phyloP scores from a whole-genome alignment of 108 stramenopile genomes.

The Asterionellopsis glacialis region DNA sequence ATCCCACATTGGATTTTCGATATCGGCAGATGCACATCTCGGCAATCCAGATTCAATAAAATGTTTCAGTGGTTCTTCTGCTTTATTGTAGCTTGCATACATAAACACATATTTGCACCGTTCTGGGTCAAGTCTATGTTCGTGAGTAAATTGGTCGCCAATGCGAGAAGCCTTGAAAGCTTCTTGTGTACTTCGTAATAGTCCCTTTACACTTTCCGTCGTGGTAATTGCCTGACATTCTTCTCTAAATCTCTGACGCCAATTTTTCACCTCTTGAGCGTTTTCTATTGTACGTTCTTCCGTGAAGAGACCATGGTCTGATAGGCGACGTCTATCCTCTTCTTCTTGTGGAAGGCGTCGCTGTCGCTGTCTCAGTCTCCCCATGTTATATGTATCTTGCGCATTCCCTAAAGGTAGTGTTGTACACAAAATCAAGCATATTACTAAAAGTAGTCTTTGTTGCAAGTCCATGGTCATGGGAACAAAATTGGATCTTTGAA shows the following conservation, averaged over 20 bases:
- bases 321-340: not conserved
- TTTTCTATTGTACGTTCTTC: not conserved
- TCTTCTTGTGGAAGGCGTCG: too few relatives aligned
- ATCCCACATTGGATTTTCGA: not conserved
- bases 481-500: not conserved
- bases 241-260: too few relatives aligned
- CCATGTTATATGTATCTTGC: too few relatives aligned
- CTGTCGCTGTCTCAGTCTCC: too few relatives aligned
- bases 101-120: not conserved
- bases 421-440: not conserved
- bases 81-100: too few relatives aligned
- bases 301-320: slow-evolving; percentile 1
- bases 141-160: not conserved
- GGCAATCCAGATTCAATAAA: slow-evolving; percentile 2
- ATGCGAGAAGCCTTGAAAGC: not conserved
- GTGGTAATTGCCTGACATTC: too few relatives aligned
- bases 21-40: not conserved
- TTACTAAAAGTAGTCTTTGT: not conserved
- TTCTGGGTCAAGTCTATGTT: not conserved
- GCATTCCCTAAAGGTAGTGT: too few relatives aligned
- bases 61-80: not conserved
- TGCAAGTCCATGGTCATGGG: not conserved
- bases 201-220: too few relatives aligned
- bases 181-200: not conserved
- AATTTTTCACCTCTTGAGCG: not conserved